Conservation (phyloP, 306 rosid genomes). For the Quercus ilex region DNA sequence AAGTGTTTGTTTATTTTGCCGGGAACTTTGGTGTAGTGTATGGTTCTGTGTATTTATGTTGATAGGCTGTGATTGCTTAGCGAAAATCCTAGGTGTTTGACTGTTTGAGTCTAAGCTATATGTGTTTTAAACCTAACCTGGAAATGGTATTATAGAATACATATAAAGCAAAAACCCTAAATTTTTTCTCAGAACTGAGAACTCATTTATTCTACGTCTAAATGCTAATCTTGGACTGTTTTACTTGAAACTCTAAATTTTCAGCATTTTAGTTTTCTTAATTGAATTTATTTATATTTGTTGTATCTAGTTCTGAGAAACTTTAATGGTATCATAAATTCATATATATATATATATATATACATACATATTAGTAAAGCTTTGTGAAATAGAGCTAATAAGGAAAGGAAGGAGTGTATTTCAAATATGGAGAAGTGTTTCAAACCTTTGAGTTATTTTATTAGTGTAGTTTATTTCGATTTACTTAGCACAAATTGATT, state of each 20-base stretch:
- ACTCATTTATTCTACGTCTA: background rate
- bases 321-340: too few species aligned
- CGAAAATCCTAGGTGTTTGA: background rate
- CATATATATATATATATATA: background rate
- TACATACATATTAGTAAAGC: background rate
- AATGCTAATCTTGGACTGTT: background rate
- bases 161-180: background rate
- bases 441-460: background rate
- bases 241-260: background rate
- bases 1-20: too few species aligned
- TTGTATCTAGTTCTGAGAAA: too few species aligned
- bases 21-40: background rate
- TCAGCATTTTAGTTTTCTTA: background rate
- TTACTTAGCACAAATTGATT: background rate
- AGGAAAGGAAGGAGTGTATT: background rate
- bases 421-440: background rate
- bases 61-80: background rate
- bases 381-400: background rate
- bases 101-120: background rate
- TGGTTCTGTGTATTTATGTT: background rate
- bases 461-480: background rate
- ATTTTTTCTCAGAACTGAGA: background rate
- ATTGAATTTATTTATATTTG: background rate
- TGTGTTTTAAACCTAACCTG: background rate
- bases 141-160: background rate